phyloP scores from a whole-genome alignment of 129 eudicot genomes.

The Flaveria robusta region DNA sequence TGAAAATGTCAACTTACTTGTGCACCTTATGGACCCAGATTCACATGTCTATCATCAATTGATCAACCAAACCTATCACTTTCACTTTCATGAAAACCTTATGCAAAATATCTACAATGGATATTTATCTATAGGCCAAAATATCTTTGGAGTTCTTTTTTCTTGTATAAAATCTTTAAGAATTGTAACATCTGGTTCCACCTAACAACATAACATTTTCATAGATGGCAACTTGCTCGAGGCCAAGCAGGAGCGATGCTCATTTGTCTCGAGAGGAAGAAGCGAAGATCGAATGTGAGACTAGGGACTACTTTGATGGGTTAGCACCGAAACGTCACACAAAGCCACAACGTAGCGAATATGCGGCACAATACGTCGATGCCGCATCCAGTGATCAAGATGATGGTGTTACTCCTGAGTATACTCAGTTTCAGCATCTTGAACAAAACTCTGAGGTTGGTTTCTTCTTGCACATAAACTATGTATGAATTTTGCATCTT shows the following conservation, averaged over 20 bases:
- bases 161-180: constrained; percentile 27
- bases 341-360: constrained; percentile 91
- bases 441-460: constrained; percentile 73
- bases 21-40: constrained; percentile 34
- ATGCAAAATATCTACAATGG: constrained; percentile 31
- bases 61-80: constrained; percentile 30
- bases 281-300: constrained; percentile 60
- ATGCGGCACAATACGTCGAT: constrained; percentile 55
- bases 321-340: constrained; percentile 81
- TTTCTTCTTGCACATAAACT: not conserved
- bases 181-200: not conserved
- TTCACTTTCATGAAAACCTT: constrained; percentile 25
- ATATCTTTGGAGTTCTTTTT: constrained; percentile 19
- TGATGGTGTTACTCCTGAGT: constrained; percentile 51
- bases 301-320: constrained; percentile 63
- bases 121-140: constrained; percentile 16
- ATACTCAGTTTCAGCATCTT: constrained; percentile 58
- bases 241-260: constrained; percentile 83
- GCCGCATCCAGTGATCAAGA: constrained; percentile 21
- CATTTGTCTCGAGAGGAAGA: constrained; percentile 75
- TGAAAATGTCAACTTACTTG: not conserved
- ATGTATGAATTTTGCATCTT: not conserved
- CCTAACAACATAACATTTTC: not conserved
- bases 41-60: constrained; percentile 30
- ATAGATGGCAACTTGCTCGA: constrained; percentile 48